A percentile compares a stretch with the other conserved stretches of the same genome.
These are phyloP conservation scores for Diplodia sapinea DNA, from an alignment of 2,329 filamentous ascomycete genomes.

Conservation along the genomic window DNA sequence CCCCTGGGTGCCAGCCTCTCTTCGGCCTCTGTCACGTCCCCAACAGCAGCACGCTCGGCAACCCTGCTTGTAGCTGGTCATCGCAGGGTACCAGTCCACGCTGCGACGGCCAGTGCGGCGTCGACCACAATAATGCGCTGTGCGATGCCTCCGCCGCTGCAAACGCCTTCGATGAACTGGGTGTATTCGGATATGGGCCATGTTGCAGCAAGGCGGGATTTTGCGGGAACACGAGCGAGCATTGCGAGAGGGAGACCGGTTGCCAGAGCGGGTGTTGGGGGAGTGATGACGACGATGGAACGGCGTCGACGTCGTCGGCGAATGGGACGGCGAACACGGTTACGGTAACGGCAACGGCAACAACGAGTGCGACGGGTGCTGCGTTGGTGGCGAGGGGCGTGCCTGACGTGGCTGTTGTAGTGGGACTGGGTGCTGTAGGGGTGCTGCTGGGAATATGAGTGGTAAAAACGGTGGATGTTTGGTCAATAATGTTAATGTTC, in stretches of 20 bases:
- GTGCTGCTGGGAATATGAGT: background rate
- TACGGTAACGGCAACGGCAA: constrained; percentile 11
- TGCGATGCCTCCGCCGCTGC: constrained; percentile 7
- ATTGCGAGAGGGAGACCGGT: constrained; percentile 5
- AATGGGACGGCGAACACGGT: background rate
- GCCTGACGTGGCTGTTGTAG: background rate
- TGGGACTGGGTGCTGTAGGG: background rate
- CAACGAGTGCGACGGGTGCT: constrained; percentile 1
- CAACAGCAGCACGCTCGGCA: constrained; percentile 23
- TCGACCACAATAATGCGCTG: constrained; percentile 3
- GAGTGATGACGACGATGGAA: background rate
- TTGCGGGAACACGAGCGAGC: constrained; percentile 24
- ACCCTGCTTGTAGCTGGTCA: constrained; percentile 26
- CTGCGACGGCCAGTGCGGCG: constrained; percentile 30
- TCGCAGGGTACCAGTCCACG: constrained; percentile 17
- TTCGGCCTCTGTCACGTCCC: constrained; percentile 17
- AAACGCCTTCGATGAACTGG: constrained; percentile 8
- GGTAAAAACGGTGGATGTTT: background rate
- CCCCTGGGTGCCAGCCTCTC: constrained; percentile 9
- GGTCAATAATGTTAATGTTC: background rate
- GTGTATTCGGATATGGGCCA: constrained; percentile 21
- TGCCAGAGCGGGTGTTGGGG: constrained; percentile 29
- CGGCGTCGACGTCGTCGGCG: background rate
- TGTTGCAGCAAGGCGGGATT: constrained; percentile 27
- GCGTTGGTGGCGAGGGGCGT: background rate